A percentile compares a stretch with the other conserved stretches of the same genome.
Evolutionary conservation across 306 rosid species (phyloP).

Genomic region (Vicia villosa): DNA sequence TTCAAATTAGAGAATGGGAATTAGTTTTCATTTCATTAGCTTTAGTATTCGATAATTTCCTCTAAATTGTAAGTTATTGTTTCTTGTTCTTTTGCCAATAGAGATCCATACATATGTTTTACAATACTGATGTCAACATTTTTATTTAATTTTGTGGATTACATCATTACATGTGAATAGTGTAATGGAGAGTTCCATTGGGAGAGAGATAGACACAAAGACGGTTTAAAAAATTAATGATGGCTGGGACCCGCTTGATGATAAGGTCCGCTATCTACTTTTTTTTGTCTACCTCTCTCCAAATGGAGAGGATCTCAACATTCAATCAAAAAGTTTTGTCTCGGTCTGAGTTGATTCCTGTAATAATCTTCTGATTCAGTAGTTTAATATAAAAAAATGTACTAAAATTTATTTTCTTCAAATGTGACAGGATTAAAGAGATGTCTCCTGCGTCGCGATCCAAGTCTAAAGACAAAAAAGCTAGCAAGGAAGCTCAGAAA

Average conservation of each 20-base stretch:
- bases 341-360: conserved; percentile 2
- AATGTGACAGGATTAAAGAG: conserved; percentile 47
- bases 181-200: background rate
- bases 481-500: conserved; percentile 69
- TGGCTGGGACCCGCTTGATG: too few species aligned
- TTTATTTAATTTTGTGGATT: background rate
- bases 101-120: background rate
- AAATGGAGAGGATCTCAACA: background rate
- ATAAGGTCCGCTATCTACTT: too few species aligned
- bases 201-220: too few species aligned
- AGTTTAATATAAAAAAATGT: conserved; percentile 1
- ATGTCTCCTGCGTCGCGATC: conserved; percentile 95
- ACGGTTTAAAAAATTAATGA: too few species aligned
- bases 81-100: conserved; percentile 4
- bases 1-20: background rate
- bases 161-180: background rate
- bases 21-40: background rate
- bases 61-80: background rate
- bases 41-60: conserved; percentile 5
- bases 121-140: background rate
- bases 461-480: conserved; percentile 86
- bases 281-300: too few species aligned
- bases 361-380: conserved; percentile 19
- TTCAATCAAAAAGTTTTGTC: background rate
- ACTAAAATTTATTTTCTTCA: conserved; percentile 24